A percentile compares a stretch with the other conserved stretches of the same genome.
Evolutionary conservation across 2,329 filamentous ascomycete genomes (phyloP).

Genomic region (Ophiosphaerella narmari): DNA sequence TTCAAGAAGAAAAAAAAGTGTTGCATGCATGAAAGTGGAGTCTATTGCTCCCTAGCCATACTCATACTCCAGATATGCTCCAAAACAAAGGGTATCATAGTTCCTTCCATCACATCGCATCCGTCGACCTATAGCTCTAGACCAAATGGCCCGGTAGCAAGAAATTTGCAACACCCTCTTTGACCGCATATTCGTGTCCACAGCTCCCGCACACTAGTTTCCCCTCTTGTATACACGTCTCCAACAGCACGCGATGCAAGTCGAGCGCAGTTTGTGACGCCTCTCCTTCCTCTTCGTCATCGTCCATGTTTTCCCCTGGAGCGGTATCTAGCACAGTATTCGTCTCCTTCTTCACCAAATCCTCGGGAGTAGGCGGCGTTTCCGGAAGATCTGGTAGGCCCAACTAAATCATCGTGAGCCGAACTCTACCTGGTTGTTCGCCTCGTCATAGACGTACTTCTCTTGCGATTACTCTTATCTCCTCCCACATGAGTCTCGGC

Average conservation of each 20-base stretch:
- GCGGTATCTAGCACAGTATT: constrained; percentile 4
- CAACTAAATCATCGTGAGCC: constrained; percentile 57
- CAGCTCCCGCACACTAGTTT: constrained; percentile 90
- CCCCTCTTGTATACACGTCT: constrained; percentile 88
- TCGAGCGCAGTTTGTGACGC: constrained; percentile 72
- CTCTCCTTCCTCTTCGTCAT: constrained; percentile 56
- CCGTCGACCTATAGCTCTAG: constrained; percentile 34
- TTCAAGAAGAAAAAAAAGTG: constrained; percentile 1
- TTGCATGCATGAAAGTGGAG: not conserved
- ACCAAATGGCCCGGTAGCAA: constrained; percentile 91
- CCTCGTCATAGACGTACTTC: constrained; percentile 61
- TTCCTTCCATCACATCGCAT: not conserved
- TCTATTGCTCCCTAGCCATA: not conserved
- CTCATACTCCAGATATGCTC: not conserved
- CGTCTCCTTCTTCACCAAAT: constrained; percentile 30
- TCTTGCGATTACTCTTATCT: constrained; percentile 72
- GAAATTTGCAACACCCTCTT: constrained; percentile 97
- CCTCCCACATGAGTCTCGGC: constrained; percentile 86
- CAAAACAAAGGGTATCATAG: constrained; percentile 29
- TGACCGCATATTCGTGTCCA: constrained; percentile 90
- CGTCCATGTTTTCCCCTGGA: constrained; percentile 46
- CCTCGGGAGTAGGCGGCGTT: constrained; percentile 36
- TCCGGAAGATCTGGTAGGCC: constrained; percentile 74
- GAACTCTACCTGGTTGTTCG: not conserved
- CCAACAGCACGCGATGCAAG: constrained; percentile 79